Conservation (phyloP, 2,329 filamentous ascomycete species). For the Fusarium tanahbumbuense region DNA sequence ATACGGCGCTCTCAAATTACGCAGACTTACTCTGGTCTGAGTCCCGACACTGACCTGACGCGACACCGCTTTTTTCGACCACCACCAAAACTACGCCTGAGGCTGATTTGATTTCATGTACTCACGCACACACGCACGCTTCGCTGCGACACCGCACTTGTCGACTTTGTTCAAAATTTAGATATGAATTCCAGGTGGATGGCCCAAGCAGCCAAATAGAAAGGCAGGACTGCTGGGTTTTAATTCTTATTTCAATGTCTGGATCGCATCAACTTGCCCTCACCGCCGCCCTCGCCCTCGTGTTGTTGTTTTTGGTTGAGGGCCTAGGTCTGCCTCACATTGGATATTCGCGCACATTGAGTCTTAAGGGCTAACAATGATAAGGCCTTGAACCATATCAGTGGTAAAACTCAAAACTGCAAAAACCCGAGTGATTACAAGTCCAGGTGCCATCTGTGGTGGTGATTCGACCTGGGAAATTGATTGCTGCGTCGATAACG, state of each 20-base stretch:
- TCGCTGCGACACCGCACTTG: background rate
- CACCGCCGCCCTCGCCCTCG: background rate
- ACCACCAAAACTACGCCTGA: conserved; percentile 15
- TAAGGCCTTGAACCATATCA: background rate
- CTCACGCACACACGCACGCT: conserved; percentile 8
- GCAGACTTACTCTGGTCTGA: conserved; percentile 22
- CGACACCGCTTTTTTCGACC: conserved; percentile 31
- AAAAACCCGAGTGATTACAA: background rate
- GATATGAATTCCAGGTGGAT: conserved; percentile 13
- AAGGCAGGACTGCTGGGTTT: conserved; percentile 3
- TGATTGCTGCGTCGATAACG: too few species aligned
- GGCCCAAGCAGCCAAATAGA: background rate
- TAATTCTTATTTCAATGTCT: conserved; percentile 29
- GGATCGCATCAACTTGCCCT: conserved; percentile 4
- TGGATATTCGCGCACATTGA: background rate
- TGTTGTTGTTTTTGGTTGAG: background rate
- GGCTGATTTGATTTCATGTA: conserved; percentile 22
- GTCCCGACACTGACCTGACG: background rate
- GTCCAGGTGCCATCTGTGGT: background rate
- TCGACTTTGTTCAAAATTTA: conserved; percentile 18
- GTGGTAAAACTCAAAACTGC: background rate
- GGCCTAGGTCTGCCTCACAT: background rate
- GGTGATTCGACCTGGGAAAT: too few species aligned
- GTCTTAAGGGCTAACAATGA: background rate
- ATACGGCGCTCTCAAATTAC: conserved; percentile 9